phyloP scores from a whole-genome alignment of 352 stramenopile species.

The Globisporangium emineosum region DNA sequence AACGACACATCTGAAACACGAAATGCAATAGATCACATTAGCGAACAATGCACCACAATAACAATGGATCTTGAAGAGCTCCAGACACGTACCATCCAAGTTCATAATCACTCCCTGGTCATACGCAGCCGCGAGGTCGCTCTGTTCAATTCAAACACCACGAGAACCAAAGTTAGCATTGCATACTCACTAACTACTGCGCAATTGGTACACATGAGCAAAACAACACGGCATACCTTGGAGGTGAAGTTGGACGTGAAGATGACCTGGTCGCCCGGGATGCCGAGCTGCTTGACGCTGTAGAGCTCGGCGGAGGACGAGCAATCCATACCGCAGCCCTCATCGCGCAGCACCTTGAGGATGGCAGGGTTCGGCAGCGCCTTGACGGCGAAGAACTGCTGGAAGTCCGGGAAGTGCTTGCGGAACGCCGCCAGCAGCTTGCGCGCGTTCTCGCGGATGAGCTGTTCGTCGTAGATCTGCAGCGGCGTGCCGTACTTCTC shows the following conservation, averaged over 20 bases:
- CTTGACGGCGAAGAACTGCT: constrained; percentile 90
- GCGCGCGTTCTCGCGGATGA: constrained; percentile 80
- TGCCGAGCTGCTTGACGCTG: constrained; percentile 70
- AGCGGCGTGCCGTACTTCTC: constrained; percentile 80
- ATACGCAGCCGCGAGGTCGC: constrained; percentile 68
- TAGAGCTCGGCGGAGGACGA: constrained; percentile 83
- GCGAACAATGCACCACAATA: not conserved
- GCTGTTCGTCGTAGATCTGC: constrained; percentile 86
- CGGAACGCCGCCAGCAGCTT: constrained; percentile 70
- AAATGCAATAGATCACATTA: not conserved
- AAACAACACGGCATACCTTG: constrained; percentile 21
- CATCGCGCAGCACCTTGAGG: constrained; percentile 76
- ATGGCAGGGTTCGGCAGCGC: constrained; percentile 88
- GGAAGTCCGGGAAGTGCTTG: constrained; percentile 75
- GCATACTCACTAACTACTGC: not conserved
- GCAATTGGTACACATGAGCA: not conserved
- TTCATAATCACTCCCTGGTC: constrained; percentile 87
- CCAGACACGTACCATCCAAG: constrained; percentile 48
- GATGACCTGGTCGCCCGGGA: constrained; percentile 76
- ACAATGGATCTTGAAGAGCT: not conserved
- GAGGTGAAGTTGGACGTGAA: constrained; percentile 91
- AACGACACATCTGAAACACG: constrained; percentile 57
- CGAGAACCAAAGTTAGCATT: not conserved
- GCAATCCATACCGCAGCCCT: constrained; percentile 89
- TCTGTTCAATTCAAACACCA: constrained; percentile 11